phyloP scores from a whole-genome alignment of 768 basidiomycete species.

The Pulveroboletus frians region DNA sequence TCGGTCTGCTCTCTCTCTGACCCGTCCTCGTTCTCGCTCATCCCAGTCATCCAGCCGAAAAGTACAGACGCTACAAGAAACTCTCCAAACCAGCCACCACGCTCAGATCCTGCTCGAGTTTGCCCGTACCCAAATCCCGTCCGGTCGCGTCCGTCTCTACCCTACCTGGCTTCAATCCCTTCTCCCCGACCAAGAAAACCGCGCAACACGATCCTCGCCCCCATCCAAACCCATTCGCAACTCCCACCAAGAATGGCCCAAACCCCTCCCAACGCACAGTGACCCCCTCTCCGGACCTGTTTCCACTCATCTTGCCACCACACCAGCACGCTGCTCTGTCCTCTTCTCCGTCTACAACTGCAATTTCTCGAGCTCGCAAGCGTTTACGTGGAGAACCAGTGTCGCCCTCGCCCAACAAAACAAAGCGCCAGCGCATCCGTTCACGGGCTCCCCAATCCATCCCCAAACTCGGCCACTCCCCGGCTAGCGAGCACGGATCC shows the following conservation, averaged over 20 bases:
- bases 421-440: conserved; percentile 58
- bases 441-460: conserved; percentile 39
- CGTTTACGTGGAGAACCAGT: conserved; percentile 79
- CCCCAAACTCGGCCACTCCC: conserved; percentile 26
- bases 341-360: conserved; percentile 30
- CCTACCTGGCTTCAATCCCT: conserved; percentile 63
- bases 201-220: conserved; percentile 1
- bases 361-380: conserved; percentile 69
- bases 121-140: conserved; percentile 47
- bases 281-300: conserved; percentile 38
- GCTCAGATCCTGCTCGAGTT: conserved; percentile 23
- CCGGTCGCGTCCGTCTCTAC: conserved; percentile 47
- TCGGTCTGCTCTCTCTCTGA: conserved; percentile 46
- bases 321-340: conserved; percentile 1
- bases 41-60: conserved; percentile 47
- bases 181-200: conserved; percentile 66
- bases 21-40: conserved; percentile 7
- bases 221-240: conserved; percentile 41
- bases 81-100: conserved; percentile 47
- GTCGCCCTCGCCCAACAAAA: conserved; percentile 76
- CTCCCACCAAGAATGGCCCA: conserved; percentile 36
- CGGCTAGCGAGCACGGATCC: conserved; percentile 34
- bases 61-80: conserved; percentile 79
- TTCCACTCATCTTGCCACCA: conserved; percentile 31
- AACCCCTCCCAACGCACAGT: conserved; percentile 21